Conservation (phyloP, 1,139 yeast species). For the Candida smagusa region DNA sequence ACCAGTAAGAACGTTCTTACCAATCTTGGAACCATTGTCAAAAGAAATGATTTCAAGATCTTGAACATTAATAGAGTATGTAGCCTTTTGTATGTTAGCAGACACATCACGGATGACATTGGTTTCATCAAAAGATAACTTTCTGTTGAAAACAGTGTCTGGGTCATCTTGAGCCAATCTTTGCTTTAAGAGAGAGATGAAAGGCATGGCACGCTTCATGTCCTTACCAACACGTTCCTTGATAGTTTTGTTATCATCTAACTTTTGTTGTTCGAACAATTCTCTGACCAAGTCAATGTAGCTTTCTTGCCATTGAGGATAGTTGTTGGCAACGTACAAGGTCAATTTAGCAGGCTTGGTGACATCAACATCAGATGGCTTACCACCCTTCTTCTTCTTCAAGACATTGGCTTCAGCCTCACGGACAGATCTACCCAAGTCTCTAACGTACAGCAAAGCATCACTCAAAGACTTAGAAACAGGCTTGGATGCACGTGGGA, state of each 20-base stretch:
- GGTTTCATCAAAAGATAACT: conserved; percentile 76
- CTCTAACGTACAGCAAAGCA: conserved; percentile 75
- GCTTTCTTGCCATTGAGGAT: conserved; percentile 96
- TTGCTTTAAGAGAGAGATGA: conserved; percentile 79
- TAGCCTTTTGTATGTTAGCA: conserved; percentile 57
- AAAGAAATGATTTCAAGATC: conserved; percentile 56
- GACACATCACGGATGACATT: conserved; percentile 60
- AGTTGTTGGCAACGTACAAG: conserved; percentile 69
- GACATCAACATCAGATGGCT: conserved; percentile 68
- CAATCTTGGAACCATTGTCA: conserved; percentile 58
- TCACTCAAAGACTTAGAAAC: conserved; percentile 60
- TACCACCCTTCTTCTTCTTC: conserved; percentile 89
- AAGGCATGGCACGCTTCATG: conserved; percentile 97
- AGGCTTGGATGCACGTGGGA: conserved; percentile 74
- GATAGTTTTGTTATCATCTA: conserved; percentile 60
- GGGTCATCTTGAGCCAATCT: conserved; percentile 70
- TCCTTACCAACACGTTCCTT: conserved; percentile 69
- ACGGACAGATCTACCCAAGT: conserved; percentile 77
- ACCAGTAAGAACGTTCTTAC: conserved; percentile 65
- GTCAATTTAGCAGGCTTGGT: conserved; percentile 70
- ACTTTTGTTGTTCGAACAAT: conserved; percentile 60
- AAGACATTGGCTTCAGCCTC: conserved; percentile 86
- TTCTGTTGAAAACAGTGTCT: conserved; percentile 79
- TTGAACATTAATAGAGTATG: conserved; percentile 58
- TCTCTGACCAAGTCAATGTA: conserved; percentile 83